These are phyloP conservation scores for Rhodotorula sp. DNA, from an alignment of 1,284 basidiomycete species.

Conservation along the genomic window DNA sequence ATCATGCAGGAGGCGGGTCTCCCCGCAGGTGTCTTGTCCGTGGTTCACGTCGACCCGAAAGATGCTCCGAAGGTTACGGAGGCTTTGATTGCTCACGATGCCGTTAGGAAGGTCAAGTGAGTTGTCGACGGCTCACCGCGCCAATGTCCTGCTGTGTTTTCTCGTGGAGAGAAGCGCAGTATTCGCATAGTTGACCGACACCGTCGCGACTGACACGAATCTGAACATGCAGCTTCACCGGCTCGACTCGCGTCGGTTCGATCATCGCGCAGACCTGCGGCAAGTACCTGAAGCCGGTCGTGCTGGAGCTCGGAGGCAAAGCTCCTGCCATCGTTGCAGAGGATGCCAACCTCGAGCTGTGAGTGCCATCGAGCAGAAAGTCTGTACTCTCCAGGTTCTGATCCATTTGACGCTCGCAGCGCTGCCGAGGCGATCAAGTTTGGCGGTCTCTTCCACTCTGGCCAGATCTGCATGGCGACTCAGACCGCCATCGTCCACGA, in stretches of 20 bases:
- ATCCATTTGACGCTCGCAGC: not conserved
- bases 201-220: no score
- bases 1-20: conserved; percentile 57
- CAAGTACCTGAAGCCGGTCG: conserved; percentile 51
- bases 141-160: no score
- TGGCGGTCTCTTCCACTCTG: conserved; percentile 62
- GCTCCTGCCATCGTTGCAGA: conserved; percentile 56
- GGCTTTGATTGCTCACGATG: conserved; percentile 60
- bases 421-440: conserved; percentile 53
- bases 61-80: conserved; percentile 53
- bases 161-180: no score
- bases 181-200: no score
- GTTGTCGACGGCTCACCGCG: not conserved
- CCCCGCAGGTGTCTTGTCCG: conserved; percentile 62
- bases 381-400: no score
- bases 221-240: conserved; percentile 48
- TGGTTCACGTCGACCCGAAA: conserved; percentile 58
- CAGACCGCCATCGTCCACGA: conserved; percentile 40
- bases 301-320: conserved; percentile 55
- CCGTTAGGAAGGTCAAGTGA: conserved; percentile 54
- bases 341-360: conserved; percentile 61
- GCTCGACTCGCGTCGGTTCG: conserved; percentile 51
- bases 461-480: conserved; percentile 51
- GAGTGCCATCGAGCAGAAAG: conserved; percentile 50
- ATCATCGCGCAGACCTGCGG: conserved; percentile 48